phyloP scores from a whole-genome alignment of 2,329 filamentous ascomycete species.

The Neurospora sp. region DNA sequence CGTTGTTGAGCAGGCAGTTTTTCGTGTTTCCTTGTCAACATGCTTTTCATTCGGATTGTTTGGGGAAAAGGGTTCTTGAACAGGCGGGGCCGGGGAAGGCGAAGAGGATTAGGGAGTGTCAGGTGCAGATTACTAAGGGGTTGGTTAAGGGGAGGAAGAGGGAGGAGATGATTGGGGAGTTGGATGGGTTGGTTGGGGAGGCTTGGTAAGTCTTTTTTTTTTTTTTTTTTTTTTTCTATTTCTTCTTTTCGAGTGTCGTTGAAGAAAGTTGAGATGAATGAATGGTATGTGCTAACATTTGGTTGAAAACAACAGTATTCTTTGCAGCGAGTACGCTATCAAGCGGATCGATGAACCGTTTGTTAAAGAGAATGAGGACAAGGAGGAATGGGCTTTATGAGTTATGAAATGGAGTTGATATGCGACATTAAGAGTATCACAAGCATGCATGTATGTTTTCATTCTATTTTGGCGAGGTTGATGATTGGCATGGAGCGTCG shows the following conservation, averaged over 20 bases:
- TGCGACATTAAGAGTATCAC: not conserved
- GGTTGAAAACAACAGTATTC: conserved; percentile 47
- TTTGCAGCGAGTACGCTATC: conserved; percentile 92
- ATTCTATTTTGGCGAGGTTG: not conserved
- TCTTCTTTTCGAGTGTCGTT: conserved; percentile 1
- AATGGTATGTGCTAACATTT: not conserved
- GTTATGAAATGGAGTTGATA: not conserved
- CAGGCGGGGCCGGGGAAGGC: conserved; percentile 66
- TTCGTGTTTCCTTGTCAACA: conserved; percentile 99
- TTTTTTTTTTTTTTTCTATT: conserved; percentile 1
- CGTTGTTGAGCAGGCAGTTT: conserved; percentile 82
- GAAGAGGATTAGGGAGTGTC: conserved; percentile 73
- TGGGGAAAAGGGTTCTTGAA: conserved; percentile 77
- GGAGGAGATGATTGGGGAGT: conserved; percentile 74
- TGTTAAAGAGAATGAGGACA: conserved; percentile 60
- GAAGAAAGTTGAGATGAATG: not conserved
- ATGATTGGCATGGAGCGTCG: not conserved
- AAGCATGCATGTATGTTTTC: not conserved
- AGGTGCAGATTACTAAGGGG: conserved; percentile 72
- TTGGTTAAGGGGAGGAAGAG: conserved; percentile 59
- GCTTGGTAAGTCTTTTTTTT: conserved; percentile 55
- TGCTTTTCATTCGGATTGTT: conserved; percentile 90
- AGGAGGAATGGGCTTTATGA: conserved; percentile 62
- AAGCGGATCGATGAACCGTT: conserved; percentile 93
- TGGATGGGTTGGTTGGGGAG: conserved; percentile 85